Evolutionary conservation across 352 stramenopile species (phyloP), one percentile per base, ranked within the genome.

Genomic region (Phytophthora brassicae): DNA sequence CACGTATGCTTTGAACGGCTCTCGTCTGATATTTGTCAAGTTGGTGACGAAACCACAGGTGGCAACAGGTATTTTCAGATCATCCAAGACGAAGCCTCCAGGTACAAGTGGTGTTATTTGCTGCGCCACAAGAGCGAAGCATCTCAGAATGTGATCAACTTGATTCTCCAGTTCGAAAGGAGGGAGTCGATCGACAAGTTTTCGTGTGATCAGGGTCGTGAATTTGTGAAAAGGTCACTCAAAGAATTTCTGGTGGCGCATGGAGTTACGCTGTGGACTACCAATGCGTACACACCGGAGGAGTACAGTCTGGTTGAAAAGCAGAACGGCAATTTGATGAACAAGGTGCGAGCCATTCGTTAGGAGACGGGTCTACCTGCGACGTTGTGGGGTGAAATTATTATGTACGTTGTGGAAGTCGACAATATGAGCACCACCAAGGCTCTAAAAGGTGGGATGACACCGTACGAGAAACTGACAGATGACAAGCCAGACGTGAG

Each of bases 351-450:
- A 13, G 28, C 45, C 2, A 26, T 51, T 36, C 17, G 35, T 17
- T 39, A 65, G 23, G 58, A 22, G 0, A 41, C 49, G 9, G 23
- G 28, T 38, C 31, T 64, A 2, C 46, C 45, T 23, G 5, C 5
- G 1, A 57, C 35, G n/a, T 14, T 57, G 0, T 50, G 44, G 28
- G 56, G 45, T 20, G 46, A 50, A 22, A 33, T 63, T 8, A 8
- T 63, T 11, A 1, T 36, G 2, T 56, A 51, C 36, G 55, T 63
- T 7, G 55, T 63, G 6, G 13, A 56, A 4, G 23, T 63, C 6
- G 55, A 56, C 13, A 51, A 51, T n/a, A 50, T 50, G 33, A 63
- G 55, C n/a, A 17, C 20, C 1, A 56, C 55, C 1, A 63, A 63
- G 12, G 44, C 55, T 5, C 26, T 56, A n/a, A n/a, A 26, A 9